phyloP scores from a whole-genome alignment of 192 early-diverging fungal genomes.

The Backusella morwellensis region DNA sequence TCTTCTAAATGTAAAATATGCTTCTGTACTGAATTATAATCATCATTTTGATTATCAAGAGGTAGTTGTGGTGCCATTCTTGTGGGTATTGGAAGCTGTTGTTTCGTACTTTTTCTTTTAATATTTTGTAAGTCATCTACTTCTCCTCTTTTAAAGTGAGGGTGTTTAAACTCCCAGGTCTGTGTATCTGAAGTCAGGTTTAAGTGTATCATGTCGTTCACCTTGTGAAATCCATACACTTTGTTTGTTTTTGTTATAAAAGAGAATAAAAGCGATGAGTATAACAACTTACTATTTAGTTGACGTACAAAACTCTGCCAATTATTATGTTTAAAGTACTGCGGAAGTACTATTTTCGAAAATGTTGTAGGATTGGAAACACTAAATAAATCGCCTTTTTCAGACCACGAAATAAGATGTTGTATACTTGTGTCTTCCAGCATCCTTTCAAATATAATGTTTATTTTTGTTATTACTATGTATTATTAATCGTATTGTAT shows the following conservation, averaged over 20 bases:
- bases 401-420: conserved; percentile 19
- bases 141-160: conserved; percentile 10
- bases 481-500: not conserved
- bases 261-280: not conserved
- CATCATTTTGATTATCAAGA: not conserved
- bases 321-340: conserved; percentile 27
- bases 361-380: conserved; percentile 17
- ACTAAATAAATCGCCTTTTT: conserved; percentile 19
- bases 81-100: not conserved
- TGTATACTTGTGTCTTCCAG: conserved; percentile 16
- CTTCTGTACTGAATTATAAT: conserved; percentile 7
- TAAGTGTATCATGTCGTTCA: conserved; percentile 18
- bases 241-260: not conserved
- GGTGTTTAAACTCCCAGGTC: conserved; percentile 26
- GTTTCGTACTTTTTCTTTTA: conserved; percentile 12
- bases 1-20: conserved; percentile 15
- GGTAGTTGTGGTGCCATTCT: not conserved
- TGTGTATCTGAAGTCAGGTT: conserved; percentile 1
- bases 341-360: conserved; percentile 15
- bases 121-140: conserved; percentile 9
- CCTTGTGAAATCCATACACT: conserved; percentile 30
- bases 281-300: conserved; percentile 19
- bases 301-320: conserved; percentile 29
- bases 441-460: conserved; percentile 7
- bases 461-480: not conserved